Conservation (phyloP, 495 filamentous ascomycete genomes). For the Filosporella fistucella region DNA sequence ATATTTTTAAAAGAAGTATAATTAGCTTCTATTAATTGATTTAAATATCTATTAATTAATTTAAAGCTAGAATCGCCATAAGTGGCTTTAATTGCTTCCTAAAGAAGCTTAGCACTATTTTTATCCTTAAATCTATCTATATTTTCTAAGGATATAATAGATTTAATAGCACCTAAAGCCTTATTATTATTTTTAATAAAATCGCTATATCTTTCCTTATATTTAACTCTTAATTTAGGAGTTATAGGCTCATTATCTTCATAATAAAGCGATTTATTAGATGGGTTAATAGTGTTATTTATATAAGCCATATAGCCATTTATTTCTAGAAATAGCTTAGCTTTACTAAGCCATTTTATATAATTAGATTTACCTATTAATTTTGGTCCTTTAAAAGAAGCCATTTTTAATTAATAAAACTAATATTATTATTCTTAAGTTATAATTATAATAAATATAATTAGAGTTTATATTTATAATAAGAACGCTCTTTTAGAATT, state of each 20-base stretch:
- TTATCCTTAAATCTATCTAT: slow-evolving; percentile 3
- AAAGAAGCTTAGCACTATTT: background rate
- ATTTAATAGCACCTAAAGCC: slow-evolving; percentile 4
- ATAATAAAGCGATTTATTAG: slow-evolving; percentile 4
- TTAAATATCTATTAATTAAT: slow-evolving; percentile 1
- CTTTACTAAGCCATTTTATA: slow-evolving; percentile 5
- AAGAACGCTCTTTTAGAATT: too few species aligned
- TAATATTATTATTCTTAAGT: too few species aligned
- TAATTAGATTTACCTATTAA: slow-evolving; percentile 3
- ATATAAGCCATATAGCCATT: slow-evolving; percentile 9
- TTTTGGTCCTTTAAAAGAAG: background rate
- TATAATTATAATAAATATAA: too few species aligned
- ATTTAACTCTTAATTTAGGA: slow-evolving; percentile 1
- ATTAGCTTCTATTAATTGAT: slow-evolving; percentile 1
- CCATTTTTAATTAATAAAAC: too few species aligned
- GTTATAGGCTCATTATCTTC: background rate
- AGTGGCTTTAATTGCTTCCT: background rate
- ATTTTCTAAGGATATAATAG: slow-evolving; percentile 6
- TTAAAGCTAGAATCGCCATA: slow-evolving; percentile 2
- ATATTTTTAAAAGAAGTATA: slow-evolving; percentile 3
- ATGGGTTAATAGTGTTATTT: background rate
- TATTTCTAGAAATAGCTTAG: slow-evolving; percentile 3
- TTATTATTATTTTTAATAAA: background rate
- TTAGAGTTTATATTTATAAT: too few species aligned
- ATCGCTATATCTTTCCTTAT: background rate